These are phyloP conservation scores for Clarireedia hainanense DNA, from an alignment of 2,329 filamentous ascomycete genomes.

Conservation along the genomic window DNA sequence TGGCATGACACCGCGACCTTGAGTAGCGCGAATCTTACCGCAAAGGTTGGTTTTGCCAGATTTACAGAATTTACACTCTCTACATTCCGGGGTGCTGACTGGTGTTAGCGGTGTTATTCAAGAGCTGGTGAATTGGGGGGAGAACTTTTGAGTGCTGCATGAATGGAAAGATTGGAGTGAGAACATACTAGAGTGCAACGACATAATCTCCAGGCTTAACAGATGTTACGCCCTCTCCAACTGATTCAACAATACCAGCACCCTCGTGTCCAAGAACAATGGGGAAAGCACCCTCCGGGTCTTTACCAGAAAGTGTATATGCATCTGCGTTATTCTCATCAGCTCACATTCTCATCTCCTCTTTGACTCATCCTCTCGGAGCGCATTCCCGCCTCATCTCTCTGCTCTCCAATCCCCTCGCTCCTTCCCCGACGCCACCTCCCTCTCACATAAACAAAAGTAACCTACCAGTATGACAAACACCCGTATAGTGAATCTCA, in stretches of 20 bases:
- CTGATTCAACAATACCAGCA: conserved; percentile 84
- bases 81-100: conserved; percentile 83
- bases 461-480: conserved; percentile 84
- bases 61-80: conserved; percentile 99
- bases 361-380: too few relatives aligned
- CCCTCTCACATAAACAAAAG: too few relatives aligned
- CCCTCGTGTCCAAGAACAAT: conserved; percentile 86
- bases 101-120: conserved; percentile 1
- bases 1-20: conserved; percentile 94
- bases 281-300: conserved; percentile 91
- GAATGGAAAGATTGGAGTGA: conserved; percentile 1
- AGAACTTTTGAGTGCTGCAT: background rate
- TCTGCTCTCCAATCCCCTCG: too few relatives aligned
- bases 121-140: background rate
- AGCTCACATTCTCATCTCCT: background rate
- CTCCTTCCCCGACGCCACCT: too few relatives aligned
- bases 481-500: conserved; percentile 93
- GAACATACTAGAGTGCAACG: conserved; percentile 70
- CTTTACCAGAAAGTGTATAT: conserved; percentile 92
- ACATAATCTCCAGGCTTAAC: conserved; percentile 93
- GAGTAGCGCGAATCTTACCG: conserved; percentile 96
- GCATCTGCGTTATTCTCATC: conserved; percentile 51
- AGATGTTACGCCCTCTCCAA: conserved; percentile 89
- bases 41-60: conserved; percentile 99
- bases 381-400: background rate